These are phyloP conservation scores for Triticum urartu DNA, from an alignment of 176 grass and related monocot genomes.

Conservation along the genomic window DNA sequence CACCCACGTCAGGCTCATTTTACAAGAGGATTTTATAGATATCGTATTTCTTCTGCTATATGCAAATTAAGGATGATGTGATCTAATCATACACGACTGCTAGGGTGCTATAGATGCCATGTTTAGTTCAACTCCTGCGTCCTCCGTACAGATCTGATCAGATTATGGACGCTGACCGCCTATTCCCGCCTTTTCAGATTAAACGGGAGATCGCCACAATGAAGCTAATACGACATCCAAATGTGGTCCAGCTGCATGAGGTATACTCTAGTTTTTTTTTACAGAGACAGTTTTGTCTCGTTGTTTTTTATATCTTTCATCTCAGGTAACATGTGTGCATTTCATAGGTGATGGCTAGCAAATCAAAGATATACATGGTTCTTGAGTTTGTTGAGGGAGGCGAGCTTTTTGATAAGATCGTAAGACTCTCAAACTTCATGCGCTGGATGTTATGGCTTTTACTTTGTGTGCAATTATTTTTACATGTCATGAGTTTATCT, in stretches of 20 bases:
- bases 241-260: conserved; percentile 91
- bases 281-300: not conserved
- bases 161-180: not conserved
- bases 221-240: conserved; percentile 98
- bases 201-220: conserved; percentile 95
- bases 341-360: conserved; percentile 93
- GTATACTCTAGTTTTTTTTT: conserved; percentile 19
- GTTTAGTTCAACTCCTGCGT: not conserved
- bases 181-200: conserved; percentile 52
- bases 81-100: not conserved
- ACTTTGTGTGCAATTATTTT: not conserved
- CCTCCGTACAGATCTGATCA: not conserved
- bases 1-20: not conserved
- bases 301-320: not conserved
- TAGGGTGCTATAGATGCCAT: not conserved
- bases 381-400: conserved; percentile 97
- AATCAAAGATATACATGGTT: conserved; percentile 97
- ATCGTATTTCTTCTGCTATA: not conserved
- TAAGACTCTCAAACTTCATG: conserved; percentile 38
- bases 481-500: not conserved
- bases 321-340: not conserved
- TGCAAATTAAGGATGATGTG: not conserved
- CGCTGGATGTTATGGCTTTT: not conserved
- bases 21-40: not conserved
- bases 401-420: conserved; percentile 96